Conservation (phyloP, 768 basidiomycete species). For the Suillus alpinus region DNA sequence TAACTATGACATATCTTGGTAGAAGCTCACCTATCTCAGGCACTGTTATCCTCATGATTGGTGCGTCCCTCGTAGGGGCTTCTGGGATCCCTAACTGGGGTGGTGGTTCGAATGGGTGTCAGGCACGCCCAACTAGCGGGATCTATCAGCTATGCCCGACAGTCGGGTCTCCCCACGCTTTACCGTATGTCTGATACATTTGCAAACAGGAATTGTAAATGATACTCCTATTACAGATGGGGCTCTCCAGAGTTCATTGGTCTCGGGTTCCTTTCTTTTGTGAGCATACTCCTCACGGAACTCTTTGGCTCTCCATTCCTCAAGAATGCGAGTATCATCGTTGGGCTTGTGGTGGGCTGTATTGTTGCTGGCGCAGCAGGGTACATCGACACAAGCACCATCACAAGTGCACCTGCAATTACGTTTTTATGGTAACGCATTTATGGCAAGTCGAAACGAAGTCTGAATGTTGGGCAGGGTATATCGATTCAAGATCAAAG, state of each 20-base stretch:
- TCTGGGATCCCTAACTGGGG: conserved; percentile 83
- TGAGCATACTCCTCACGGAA: conserved; percentile 74
- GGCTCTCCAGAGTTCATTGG: conserved; percentile 83
- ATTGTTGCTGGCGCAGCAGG: conserved; percentile 79
- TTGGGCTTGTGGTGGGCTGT: conserved; percentile 73
- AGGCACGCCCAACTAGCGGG: conserved; percentile 53
- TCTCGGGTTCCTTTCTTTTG: conserved; percentile 80
- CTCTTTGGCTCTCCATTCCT: conserved; percentile 83
- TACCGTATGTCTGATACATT: conserved; percentile 42
- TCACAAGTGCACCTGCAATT: conserved; percentile 67
- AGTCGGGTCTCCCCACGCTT: conserved; percentile 64
- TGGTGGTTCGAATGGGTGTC: conserved; percentile 75
- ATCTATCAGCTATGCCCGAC: conserved; percentile 72
- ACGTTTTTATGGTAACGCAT: conserved; percentile 70
- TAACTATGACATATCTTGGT: not conserved
- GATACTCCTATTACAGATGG: conserved; percentile 45
- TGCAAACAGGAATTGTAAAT: not conserved
- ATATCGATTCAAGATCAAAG: conserved; percentile 68
- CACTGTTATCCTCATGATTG: conserved; percentile 78
- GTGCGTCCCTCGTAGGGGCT: conserved; percentile 69
- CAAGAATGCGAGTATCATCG: conserved; percentile 75
- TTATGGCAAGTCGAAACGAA: not conserved
- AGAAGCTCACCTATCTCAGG: conserved; percentile 34
- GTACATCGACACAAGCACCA: conserved; percentile 66
- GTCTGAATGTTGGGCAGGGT: conserved; percentile 42